Evolutionary conservation across 2,329 filamentous ascomycete species (phyloP), one percentile per base, ranked within the genome.

Genomic region (Curvularia eragrostidis): DNA sequence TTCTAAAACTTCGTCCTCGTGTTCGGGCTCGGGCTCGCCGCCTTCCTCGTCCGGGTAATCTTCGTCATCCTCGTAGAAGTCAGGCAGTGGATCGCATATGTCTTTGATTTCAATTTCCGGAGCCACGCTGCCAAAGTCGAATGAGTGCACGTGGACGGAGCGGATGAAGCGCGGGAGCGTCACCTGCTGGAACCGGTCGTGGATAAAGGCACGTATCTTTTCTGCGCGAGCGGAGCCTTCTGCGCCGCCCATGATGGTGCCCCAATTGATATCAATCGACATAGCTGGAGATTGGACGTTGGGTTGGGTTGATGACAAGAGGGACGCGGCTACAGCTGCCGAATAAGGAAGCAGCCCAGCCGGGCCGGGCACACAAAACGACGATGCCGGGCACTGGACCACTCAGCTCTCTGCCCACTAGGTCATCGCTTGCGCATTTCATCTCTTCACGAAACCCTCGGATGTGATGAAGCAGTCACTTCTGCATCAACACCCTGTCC

Each of bases 221-320:
- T 93, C 89, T 48, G 94, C 93, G 60, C 97, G 87, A 52, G 87
- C 90, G 64, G 88, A 85, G 54, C 95, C 94, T 78, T 98, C 94
- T 48, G 92, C 87, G 26, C 95, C 95, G 61, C 88, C 89, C 21
- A 94, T 98, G 73, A 98, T 86, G 62, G 90, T 90, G 72, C 95
- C 89, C 95, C 95, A 99, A 79, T 96, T 93, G 76, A 99, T 89
- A 74, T 98, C 93, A 81, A 99, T 94, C 68, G 95, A 98, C 95
- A 99, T 99, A 53, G 68, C 61, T 69, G 56, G 59, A 54, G 58
- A 60, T 62, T 61, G 64, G 61, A 59, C 51, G 66, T 67, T 36
- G 47, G 47, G 32, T 58, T 64, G 68, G 65, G 61, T 71, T 70
- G 67, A 70, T 57, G 61, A 61, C 63, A 61, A 62, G 56, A 58